Evolutionary conservation across 148 eudicot genomes (phyloP).

Genomic region (Fagopyrum tataricum): DNA sequence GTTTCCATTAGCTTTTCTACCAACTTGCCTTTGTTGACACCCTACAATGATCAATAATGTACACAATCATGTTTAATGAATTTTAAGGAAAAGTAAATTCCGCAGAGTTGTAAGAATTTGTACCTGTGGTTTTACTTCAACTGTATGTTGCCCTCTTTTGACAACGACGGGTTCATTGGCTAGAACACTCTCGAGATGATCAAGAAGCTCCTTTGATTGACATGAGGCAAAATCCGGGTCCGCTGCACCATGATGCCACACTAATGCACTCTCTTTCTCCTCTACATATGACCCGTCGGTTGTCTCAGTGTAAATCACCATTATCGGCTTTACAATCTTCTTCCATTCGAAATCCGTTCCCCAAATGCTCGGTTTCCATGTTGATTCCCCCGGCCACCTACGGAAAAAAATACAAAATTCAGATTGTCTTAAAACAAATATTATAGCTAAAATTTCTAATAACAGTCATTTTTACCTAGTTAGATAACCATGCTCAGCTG

Average conservation of each 20-base stretch:
- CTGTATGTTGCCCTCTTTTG: constrained; percentile 67
- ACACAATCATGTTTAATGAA: background rate
- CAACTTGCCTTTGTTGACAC: constrained; percentile 71
- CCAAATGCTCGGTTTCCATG: constrained; percentile 45
- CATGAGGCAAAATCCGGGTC: constrained; percentile 69
- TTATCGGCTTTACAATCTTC: constrained; percentile 50
- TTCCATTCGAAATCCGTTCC: constrained; percentile 59
- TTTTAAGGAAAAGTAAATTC: background rate
- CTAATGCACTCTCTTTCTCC: constrained; percentile 68
- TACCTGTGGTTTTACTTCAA: constrained; percentile 94
- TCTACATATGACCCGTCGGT: constrained; percentile 79
- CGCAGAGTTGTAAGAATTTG: background rate
- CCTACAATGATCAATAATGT: constrained; percentile 37
- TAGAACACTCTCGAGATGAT: constrained; percentile 79
- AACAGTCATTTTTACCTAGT: constrained; percentile 31
- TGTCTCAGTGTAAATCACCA: constrained; percentile 79
- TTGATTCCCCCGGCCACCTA: constrained; percentile 51
- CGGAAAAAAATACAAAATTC: too few species aligned
- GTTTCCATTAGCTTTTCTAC: constrained; percentile 37
- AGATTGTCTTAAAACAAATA: background rate
- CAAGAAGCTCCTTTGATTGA: constrained; percentile 81
- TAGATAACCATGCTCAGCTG: constrained; percentile 81
- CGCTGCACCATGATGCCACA: constrained; percentile 84
- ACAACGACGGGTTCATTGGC: constrained; percentile 87
- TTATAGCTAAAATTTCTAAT: background rate